phyloP scores from a whole-genome alignment of 2,329 filamentous ascomycete genomes.

The Fusarium torulosum region DNA sequence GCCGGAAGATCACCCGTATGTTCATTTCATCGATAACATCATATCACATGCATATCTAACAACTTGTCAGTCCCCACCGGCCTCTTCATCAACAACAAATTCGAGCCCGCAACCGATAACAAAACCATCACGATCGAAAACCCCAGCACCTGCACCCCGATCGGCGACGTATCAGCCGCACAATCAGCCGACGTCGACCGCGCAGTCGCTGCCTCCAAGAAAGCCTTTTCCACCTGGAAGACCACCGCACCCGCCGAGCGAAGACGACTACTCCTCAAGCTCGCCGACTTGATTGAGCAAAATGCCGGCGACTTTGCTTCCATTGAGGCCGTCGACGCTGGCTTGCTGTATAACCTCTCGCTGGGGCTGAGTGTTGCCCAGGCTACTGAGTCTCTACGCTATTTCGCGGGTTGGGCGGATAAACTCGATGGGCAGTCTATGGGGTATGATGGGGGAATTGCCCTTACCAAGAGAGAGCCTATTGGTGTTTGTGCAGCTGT shows the following conservation, averaged over 20 bases:
- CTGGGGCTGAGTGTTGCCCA: conserved; percentile 54
- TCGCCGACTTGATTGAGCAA: conserved; percentile 81
- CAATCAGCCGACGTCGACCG: conserved; percentile 69
- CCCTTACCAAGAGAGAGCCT: conserved; percentile 82
- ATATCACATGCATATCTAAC: not conserved
- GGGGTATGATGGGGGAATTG: conserved; percentile 75
- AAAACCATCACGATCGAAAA: conserved; percentile 11
- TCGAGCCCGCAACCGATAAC: conserved; percentile 3
- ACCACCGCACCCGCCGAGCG: conserved; percentile 67
- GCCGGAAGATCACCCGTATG: too few species aligned
- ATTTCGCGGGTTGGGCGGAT: conserved; percentile 80
- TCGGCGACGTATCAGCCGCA: conserved; percentile 18
- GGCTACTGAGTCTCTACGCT: conserved; percentile 65
- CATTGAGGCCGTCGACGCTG: conserved; percentile 85
- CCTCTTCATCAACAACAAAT: conserved; percentile 32
- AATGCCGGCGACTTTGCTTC: conserved; percentile 77
- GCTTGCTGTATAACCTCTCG: conserved; percentile 74
- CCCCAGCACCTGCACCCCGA: not conserved
- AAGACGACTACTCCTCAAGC: conserved; percentile 74
- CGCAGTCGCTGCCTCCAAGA: conserved; percentile 82
- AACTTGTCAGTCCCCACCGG: conserved; percentile 22
- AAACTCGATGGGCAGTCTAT: conserved; percentile 86
- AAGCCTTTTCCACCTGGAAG: conserved; percentile 68
- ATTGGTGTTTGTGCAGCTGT: conserved; percentile 78
- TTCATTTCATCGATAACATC: too few species aligned